Evolutionary conservation across 2,329 filamentous ascomycete species (phyloP), one percentile per base, ranked within the genome.

Genomic region (Fusarium sarcochroum): DNA sequence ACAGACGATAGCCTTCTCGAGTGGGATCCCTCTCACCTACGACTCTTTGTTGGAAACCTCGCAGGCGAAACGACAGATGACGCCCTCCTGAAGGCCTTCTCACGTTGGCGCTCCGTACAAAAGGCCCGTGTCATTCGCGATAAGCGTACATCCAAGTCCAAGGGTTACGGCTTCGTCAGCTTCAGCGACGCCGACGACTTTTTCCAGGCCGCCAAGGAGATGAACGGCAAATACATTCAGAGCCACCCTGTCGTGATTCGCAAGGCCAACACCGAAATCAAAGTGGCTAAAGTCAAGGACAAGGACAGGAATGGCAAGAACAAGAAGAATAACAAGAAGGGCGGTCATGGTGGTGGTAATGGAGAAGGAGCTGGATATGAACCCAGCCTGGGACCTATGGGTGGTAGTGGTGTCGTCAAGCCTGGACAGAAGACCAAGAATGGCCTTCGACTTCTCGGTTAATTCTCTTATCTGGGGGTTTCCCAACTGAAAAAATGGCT

Each of bases 181-280:
- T 98, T 99, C 81, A 91, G 90, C 74, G 93, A 98, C 76, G 93
- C 94, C 30, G 96, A 99, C 78, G 94, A 98, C 76, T 98, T 97
- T 79, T 98, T 99, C 84, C 89, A 93, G 75, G 95, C 96, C 3
- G 95, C 94, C 74, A 94, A 96, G 82, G 95, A 98, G 82, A 98
- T 98, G 96, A 93, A 98, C 76, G 94, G 94, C 73, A 98, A 99
- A 82, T 99, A 99, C 81, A 98, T 99, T 77, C 95, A 97, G 75
- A 98, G 94, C 78, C 96, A 98, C 79, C 96, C 96, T 0, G 93
- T 98, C 27, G 84, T 93, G 25, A 87, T 98, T 71, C 90, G 92
- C 79, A 93, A 96, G 78, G 93, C 93, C 70, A 97, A 91, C 71
- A 97, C 95, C 7, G 94, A 98, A 79, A 93, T 99, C 79, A 93